These are phyloP conservation scores for Sporobolomyces roseus DNA, from an alignment of 768 basidiomycete species.

Conservation along the genomic window DNA sequence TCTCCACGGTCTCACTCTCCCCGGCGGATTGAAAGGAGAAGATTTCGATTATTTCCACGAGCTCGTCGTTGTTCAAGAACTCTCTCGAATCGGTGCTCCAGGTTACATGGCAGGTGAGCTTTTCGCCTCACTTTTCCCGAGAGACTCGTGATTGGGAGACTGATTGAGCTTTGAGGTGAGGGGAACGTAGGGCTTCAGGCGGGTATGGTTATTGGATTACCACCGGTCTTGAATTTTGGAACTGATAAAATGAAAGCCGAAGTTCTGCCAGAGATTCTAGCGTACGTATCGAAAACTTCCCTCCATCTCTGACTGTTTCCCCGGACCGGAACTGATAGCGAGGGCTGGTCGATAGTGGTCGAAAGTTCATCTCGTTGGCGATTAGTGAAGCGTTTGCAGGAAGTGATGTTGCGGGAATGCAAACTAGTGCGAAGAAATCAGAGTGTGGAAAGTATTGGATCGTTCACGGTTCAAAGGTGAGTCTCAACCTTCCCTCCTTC, in stretches of 20 bases:
- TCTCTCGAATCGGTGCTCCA: constrained; percentile 63
- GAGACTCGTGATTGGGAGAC: too few species aligned
- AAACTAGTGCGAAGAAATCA: constrained; percentile 69
- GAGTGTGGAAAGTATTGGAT: constrained; percentile 79
- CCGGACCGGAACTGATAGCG: too few species aligned
- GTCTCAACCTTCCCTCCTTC: neutral
- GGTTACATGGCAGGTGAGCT: constrained; percentile 84
- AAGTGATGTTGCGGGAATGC: constrained; percentile 62
- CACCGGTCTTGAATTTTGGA: constrained; percentile 80
- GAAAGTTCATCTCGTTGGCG: constrained; percentile 74
- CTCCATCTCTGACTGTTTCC: too few species aligned
- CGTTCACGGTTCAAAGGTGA: constrained; percentile 75
- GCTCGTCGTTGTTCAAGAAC: constrained; percentile 73
- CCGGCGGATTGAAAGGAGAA: constrained; percentile 68
- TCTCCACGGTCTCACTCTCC: constrained; percentile 66
- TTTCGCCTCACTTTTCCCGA: too few species aligned
- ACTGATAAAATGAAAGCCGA: constrained; percentile 63
- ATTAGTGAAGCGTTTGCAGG: constrained; percentile 80
- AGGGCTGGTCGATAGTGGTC: constrained; percentile 53
- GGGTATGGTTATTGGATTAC: constrained; percentile 52
- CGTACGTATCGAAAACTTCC: constrained; percentile 42
- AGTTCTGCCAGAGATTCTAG: constrained; percentile 68
- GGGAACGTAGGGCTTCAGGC: constrained; percentile 52
- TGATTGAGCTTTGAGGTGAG: too few species aligned
- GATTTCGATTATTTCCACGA: constrained; percentile 91